These are phyloP conservation scores for Phytopythium ostracodes DNA, from an alignment of 352 stramenopile species.

Conservation along the genomic window DNA sequence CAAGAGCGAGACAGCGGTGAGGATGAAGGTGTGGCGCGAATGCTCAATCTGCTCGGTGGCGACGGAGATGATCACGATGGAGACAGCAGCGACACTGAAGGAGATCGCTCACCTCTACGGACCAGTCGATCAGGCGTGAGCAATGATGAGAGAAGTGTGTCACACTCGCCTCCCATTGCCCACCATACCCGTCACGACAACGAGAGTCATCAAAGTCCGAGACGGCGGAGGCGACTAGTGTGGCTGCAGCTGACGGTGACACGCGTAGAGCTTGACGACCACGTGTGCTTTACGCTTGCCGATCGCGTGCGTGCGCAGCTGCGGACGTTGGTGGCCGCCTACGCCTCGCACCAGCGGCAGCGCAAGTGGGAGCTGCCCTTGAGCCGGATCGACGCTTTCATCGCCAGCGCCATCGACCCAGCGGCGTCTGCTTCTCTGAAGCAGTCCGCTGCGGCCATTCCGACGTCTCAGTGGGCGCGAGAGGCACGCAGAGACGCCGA, in stretches of 20 bases:
- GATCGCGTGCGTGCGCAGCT: constrained; percentile 68
- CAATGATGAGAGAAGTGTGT: not conserved
- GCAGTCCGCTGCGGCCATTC: not conserved
- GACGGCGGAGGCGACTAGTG: not conserved
- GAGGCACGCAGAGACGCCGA: constrained; percentile 24
- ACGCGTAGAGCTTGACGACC: constrained; percentile 70
- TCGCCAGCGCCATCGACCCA: constrained; percentile 14
- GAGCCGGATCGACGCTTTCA: constrained; percentile 38
- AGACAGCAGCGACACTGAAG: not conserved
- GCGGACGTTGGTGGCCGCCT: constrained; percentile 46
- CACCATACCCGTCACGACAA: no score
- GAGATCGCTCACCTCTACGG: not conserved
- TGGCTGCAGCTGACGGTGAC: constrained; percentile 51
- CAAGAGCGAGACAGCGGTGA: not conserved
- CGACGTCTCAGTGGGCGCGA: constrained; percentile 13
- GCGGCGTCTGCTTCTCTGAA: not conserved
- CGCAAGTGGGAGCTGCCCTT: constrained; percentile 48
- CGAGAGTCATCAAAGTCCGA: not conserved
- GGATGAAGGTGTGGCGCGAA: not conserved
- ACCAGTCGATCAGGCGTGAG: not conserved
- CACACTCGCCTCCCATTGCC: not conserved
- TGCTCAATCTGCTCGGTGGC: not conserved
- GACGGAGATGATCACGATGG: not conserved
- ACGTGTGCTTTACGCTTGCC: constrained; percentile 54
- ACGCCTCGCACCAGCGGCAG: constrained; percentile 43